Evolutionary conservation across 257 asterid genomes (phyloP).

Genomic region (Solanum rostratum): DNA sequence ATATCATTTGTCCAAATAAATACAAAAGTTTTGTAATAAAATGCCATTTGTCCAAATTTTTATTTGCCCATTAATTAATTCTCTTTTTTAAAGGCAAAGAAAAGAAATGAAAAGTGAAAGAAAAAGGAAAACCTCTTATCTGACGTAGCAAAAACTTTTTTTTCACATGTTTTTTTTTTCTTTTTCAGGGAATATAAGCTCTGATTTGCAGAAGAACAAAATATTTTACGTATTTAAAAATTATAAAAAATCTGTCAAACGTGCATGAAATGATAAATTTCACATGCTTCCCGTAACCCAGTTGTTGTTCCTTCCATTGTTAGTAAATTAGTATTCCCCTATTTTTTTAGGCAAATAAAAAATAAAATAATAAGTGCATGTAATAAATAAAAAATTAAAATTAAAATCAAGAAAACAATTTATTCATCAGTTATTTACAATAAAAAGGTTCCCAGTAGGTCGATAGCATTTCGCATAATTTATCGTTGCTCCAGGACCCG

Average conservation of each 20-base stretch:
- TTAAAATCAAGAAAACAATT: background rate
- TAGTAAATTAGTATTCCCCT: background rate
- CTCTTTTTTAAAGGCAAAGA: background rate
- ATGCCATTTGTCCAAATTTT: too few relatives aligned
- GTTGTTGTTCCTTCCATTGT: background rate
- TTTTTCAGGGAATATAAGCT: background rate
- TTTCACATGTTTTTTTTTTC: background rate
- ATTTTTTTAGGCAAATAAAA: background rate
- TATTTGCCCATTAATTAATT: background rate
- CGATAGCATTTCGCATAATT: accelerated
- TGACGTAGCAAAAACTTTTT: background rate
- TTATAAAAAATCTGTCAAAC: background rate
- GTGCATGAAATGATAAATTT: background rate
- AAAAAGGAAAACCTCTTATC: background rate
- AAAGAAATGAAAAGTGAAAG: background rate
- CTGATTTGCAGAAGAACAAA: background rate
- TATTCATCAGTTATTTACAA: background rate
- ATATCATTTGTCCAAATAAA: too few relatives aligned
- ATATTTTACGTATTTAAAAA: background rate
- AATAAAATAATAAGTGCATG: background rate
- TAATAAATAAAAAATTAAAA: background rate
- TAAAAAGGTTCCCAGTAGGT: accelerated
- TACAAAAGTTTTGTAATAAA: too few relatives aligned
- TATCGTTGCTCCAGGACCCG: background rate
- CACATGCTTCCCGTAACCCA: background rate